Conservation (phyloP, 805 yeast genomes). For the Wickerhamiella sergipiensis region DNA sequence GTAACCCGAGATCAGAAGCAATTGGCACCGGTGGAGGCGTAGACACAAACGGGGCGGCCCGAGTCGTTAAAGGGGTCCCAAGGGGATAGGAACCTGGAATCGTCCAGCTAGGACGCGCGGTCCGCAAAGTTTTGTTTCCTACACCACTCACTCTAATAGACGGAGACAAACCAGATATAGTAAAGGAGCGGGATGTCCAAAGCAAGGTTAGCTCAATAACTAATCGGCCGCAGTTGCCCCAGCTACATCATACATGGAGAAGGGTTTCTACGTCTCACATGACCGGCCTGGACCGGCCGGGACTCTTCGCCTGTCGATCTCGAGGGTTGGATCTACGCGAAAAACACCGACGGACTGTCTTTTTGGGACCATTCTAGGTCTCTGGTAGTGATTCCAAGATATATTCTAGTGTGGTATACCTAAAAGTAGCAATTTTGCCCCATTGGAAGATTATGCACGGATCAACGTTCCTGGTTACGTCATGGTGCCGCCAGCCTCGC, state of each 20-base stretch:
- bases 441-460: neutral
- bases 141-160: neutral
- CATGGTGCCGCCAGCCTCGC: no score
- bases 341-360: no score
- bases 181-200: neutral
- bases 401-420: no score
- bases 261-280: no score
- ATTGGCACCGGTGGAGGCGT: neutral
- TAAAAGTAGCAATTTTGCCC: neutral
- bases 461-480: neutral
- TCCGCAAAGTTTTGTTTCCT: neutral
- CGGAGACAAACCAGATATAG: neutral
- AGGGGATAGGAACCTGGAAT: neutral
- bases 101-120: neutral
- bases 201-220: neutral
- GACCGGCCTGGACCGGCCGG: no score
- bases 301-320: no score
- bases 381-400: no score
- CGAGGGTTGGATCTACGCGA: no score
- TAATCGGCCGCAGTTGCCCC: neutral
- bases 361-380: no score
- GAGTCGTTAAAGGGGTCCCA: neutral
- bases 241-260: neutral
- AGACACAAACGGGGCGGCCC: neutral
- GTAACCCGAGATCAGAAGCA: conserved; percentile 2